Base-by-base conservation (phyloP, 768 basidiomycete species). In the Mycena galopus region DNA sequence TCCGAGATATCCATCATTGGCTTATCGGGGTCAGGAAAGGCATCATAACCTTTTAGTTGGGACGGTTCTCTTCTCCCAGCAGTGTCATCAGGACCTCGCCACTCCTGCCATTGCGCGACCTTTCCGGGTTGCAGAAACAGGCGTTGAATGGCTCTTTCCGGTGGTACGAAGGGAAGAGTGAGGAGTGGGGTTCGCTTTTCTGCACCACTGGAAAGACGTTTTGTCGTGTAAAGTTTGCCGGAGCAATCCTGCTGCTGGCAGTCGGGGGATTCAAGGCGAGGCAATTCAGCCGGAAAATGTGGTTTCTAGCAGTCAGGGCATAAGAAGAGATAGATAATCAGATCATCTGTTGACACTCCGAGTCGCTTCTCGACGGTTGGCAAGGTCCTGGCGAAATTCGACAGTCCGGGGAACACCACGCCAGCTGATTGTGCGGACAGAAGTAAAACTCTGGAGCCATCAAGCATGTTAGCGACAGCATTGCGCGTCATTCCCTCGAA, bases 1-100 rank as follows among this genome's bases (percentile, higher is more conserved):
- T 81, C 79, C 55, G 63, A 67, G 11, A 80, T 77, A 67, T 81
- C 77, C 14, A 25, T 32, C 60, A 81, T 67, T 2, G 66, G 76
- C 25, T 33, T 44, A 29, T 70, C 32, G 0, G 58, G 70, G n/a
- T 76, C 64, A 2, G 27, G 17, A 27, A 73, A 75, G 8, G 74
- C 70, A 10, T 55, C 61, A 27, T 57, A 67, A 17, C 73, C 77
- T 16, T 23, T 62, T 5, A 35, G 12, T 7, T 4, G n/a, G 16
- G 67, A 59, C 14, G 79, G 79, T 1, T 75, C 30, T n/a, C 35
- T 37, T 4, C 6, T 32, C 5, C 76, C 71, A 32, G 72, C 71
- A 61, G 58, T 72, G 56, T 81, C 80, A 5, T 53, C 71, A 3
- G 32, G 29, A 4, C 56, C 35, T 1, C 76, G 68, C 80, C 80